These are phyloP conservation scores for Leucocoprinus leucothites DNA, from an alignment of 768 basidiomycete species.

Conservation along the genomic window DNA sequence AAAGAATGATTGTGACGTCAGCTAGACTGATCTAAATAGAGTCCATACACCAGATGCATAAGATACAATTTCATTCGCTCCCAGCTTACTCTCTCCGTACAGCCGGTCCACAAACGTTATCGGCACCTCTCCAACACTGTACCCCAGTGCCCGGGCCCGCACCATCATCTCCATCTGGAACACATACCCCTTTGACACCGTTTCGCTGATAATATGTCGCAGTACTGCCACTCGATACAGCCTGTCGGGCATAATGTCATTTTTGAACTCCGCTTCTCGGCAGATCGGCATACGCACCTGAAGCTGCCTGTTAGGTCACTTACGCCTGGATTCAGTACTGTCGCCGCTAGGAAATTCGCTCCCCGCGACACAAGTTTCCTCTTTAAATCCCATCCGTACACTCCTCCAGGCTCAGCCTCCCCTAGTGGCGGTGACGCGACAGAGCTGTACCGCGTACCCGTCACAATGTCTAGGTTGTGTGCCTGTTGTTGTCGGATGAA, in stretches of 20 bases:
- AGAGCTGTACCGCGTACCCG: constrained; percentile 83
- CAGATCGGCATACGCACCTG: constrained; percentile 45
- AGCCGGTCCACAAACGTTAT: constrained; percentile 95
- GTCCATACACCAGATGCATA: constrained; percentile 85
- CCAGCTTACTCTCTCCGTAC: constrained; percentile 91
- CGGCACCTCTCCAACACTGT: constrained; percentile 85
- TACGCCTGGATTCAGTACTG: constrained; percentile 80
- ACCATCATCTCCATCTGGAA: constrained; percentile 99
- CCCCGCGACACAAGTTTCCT: constrained; percentile 86
- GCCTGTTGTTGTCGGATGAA: constrained; percentile 83
- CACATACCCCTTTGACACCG: constrained; percentile 87
- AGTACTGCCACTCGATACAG: constrained; percentile 77
- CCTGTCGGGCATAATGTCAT: constrained; percentile 36
- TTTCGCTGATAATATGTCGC: constrained; percentile 79
- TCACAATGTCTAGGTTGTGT: constrained; percentile 91
- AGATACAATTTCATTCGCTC: constrained; percentile 82
- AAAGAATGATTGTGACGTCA: constrained; percentile 5
- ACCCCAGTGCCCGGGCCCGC: constrained; percentile 78
- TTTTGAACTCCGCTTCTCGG: neutral
- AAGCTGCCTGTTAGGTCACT: constrained; percentile 92
- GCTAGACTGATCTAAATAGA: constrained; percentile 70
- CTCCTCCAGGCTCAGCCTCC: constrained; percentile 74
- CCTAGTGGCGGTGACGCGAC: constrained; percentile 52
- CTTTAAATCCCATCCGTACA: constrained; percentile 91
- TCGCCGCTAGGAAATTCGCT: constrained; percentile 88